phyloP scores from a whole-genome alignment of 345 rosid genomes.

The Citrus sinensis region DVS_A1.0 CM039169.1:30269001-30269500 shows the following conservation, averaged over 20 bases:
- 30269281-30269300: constrained; percentile 38
- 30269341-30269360: constrained; percentile 87
- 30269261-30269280: constrained; percentile 7
- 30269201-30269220: background rate
- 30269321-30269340: constrained; percentile 87
- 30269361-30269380: constrained; percentile 41
- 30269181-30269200: background rate
- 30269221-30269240: background rate
- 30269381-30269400: constrained; percentile 80
- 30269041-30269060: background rate
- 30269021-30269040: no score
- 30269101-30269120: background rate
- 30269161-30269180: background rate
- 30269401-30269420: constrained; percentile 44
- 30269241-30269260: background rate
- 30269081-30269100: background rate
- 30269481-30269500: constrained; percentile 75
- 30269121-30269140: background rate
- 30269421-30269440: constrained; percentile 56
- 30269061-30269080: background rate
- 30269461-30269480: constrained; percentile 62
- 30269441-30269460: constrained; percentile 62
- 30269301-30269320: constrained; percentile 90
- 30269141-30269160: background rate
- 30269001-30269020: background rate